Evolutionary conservation across 495 filamentous ascomycete species (phyloP).

Genomic region (Cercophora scortea): DNA sequence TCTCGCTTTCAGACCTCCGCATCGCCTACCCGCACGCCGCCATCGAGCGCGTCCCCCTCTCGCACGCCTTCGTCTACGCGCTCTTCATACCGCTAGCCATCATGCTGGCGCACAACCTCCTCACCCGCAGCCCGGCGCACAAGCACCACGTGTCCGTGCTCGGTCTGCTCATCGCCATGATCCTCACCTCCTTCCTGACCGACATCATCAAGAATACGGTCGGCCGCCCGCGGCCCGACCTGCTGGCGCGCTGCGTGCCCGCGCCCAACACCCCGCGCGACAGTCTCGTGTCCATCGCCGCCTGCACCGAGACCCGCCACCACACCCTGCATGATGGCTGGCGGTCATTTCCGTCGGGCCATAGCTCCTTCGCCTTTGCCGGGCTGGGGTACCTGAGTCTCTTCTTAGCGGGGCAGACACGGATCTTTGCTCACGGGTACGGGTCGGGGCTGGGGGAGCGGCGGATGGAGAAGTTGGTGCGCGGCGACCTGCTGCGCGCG

Average conservation of each 20-base stretch:
- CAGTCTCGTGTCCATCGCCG: slow-evolving; percentile 60
- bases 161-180: slow-evolving; percentile 65
- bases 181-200: slow-evolving; percentile 76
- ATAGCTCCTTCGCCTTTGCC: slow-evolving; percentile 77
- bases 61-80: slow-evolving; percentile 69
- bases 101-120: slow-evolving; percentile 56
- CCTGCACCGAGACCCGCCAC: slow-evolving; percentile 72
- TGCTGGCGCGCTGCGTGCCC: slow-evolving; percentile 83
- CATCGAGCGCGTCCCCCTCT: slow-evolving; percentile 75
- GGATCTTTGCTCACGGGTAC: slow-evolving; percentile 65
- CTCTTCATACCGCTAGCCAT: slow-evolving; percentile 59
- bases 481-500: slow-evolving; percentile 54
- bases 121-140: slow-evolving; percentile 55
- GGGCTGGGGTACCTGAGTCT: slow-evolving; percentile 78
- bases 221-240: slow-evolving; percentile 82
- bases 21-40: slow-evolving; percentile 84
- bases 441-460: slow-evolving; percentile 2
- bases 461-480: slow-evolving; percentile 18
- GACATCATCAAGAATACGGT: slow-evolving; percentile 90
- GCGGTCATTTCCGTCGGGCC: slow-evolving; percentile 86
- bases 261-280: slow-evolving; percentile 53
- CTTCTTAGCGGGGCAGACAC: slow-evolving; percentile 72
- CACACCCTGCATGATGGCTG: slow-evolving; percentile 86
- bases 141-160: slow-evolving; percentile 83
- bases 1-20: slow-evolving; percentile 69